A percentile compares a stretch with the other conserved stretches of the same genome.
Conservation (phyloP, 352 stramenopile genomes). For the Aphanomyces cochlioides region DNA sequence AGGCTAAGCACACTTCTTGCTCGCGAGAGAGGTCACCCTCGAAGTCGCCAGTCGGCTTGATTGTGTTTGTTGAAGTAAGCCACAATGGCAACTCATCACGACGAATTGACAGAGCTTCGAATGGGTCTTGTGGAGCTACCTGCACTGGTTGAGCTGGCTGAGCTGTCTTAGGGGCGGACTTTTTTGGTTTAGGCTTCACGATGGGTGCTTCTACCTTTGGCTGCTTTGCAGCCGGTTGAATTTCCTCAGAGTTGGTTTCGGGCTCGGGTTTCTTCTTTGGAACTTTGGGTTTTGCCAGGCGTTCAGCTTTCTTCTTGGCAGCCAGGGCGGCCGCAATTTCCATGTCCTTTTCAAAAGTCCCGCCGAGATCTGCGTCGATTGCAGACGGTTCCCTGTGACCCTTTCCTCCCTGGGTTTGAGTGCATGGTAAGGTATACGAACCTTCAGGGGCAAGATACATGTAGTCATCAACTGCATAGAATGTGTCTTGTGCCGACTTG, state of each 20-base stretch:
- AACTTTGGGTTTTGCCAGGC: neutral
- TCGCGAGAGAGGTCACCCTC: conserved; percentile 37
- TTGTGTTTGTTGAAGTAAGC: conserved; percentile 6
- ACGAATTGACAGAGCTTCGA: neutral
- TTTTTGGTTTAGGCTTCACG: neutral
- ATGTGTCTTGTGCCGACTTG: conserved; percentile 5
- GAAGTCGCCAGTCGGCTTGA: conserved; percentile 6
- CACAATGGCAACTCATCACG: conserved; percentile 2
- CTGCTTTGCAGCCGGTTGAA: neutral
- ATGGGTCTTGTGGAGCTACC: neutral
- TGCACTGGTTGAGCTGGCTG: neutral
- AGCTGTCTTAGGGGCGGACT: neutral
- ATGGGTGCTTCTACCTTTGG: neutral
- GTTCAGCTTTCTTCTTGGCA: neutral
- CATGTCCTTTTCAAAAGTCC: neutral
- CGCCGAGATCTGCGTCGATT: neutral
- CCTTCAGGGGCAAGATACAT: conserved; percentile 24
- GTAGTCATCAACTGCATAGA: conserved; percentile 8
- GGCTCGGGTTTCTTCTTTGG: neutral
- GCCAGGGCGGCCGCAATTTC: neutral
- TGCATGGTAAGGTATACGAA: conserved; percentile 4
- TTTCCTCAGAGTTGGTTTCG: too few species aligned
- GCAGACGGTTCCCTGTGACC: neutral
- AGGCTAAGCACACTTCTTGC: conserved; percentile 72
- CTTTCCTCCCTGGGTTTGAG: neutral